Evolutionary conservation across 768 basidiomycete genomes (phyloP).

Genomic region (Clitopilus hobsonii): DNA sequence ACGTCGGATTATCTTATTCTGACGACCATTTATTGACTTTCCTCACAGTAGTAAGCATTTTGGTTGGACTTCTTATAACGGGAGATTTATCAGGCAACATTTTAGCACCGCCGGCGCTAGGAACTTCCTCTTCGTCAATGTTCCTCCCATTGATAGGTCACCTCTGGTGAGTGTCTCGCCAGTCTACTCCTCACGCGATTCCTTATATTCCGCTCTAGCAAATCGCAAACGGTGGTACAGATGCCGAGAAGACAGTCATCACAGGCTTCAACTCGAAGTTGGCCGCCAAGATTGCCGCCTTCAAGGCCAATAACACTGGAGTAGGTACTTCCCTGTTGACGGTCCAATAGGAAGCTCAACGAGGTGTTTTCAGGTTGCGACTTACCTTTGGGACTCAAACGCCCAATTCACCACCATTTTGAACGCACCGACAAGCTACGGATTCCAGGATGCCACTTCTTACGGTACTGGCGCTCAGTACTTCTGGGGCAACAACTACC

Average conservation of each 20-base stretch:
- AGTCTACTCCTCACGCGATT: background rate
- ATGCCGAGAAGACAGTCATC: conserved; percentile 42
- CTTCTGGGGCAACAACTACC: conserved; percentile 60
- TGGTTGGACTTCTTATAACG: no score
- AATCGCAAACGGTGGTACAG: background rate
- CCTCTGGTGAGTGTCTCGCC: conserved; percentile 26
- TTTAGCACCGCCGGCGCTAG: conserved; percentile 48
- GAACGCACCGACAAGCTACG: conserved; percentile 42
- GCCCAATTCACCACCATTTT: conserved; percentile 45
- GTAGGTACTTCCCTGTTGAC: conserved; percentile 25
- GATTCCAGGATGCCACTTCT: conserved; percentile 49
- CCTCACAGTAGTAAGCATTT: no score
- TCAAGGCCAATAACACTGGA: conserved; percentile 39
- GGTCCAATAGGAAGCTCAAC: background rate
- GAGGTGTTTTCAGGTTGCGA: conserved; percentile 29
- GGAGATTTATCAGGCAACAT: no score
- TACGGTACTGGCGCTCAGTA: conserved; percentile 35
- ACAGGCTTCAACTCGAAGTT: conserved; percentile 48
- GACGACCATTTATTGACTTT: no score
- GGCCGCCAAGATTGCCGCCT: conserved; percentile 29
- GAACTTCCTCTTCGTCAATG: conserved; percentile 46
- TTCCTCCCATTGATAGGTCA: conserved; percentile 37
- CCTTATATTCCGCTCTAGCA: background rate
- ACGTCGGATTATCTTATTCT: conserved; percentile 19
- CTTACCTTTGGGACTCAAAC: conserved; percentile 48